phyloP scores from a whole-genome alignment of 768 basidiomycete genomes.

The Brasilioporus rufonigricans region DNA sequence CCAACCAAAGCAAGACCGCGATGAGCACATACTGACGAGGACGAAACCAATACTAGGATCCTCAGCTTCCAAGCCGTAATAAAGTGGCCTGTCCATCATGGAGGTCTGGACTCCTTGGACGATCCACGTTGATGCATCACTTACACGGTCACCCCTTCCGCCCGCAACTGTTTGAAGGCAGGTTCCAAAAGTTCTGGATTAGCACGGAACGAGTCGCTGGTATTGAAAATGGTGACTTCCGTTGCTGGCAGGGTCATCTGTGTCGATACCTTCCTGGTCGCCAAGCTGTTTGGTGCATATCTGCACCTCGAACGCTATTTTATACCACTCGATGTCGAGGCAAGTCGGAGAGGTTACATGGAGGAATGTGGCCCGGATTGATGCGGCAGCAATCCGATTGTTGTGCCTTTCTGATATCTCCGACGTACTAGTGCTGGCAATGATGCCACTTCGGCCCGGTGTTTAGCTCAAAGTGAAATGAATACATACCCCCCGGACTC shows the following conservation, averaged over 20 bases:
- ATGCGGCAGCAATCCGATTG: no score
- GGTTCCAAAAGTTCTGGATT: background rate
- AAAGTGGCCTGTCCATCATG: background rate
- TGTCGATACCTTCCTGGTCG: background rate
- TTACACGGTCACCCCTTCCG: slow-evolving; percentile 2
- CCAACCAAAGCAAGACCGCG: background rate
- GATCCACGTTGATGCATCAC: background rate
- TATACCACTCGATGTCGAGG: background rate
- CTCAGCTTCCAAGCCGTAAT: slow-evolving; percentile 6
- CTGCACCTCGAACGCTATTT: background rate
- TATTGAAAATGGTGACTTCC: slow-evolving; percentile 6
- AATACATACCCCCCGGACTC: no score
- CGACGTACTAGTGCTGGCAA: no score
- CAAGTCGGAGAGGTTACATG: no score
- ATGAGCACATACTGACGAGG: slow-evolving; percentile 4
- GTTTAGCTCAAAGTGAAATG: no score
- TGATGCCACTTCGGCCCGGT: no score
- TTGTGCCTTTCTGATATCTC: no score
- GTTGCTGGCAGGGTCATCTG: background rate
- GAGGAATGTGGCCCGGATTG: no score
- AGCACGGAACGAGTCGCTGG: background rate
- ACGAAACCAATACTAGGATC: slow-evolving; percentile 1
- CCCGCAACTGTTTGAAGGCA: background rate
- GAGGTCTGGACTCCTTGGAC: background rate
- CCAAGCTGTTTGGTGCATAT: background rate